phyloP scores from a whole-genome alignment of 2,329 filamentous ascomycete species.

The Aureobasidium zeae region DNA sequence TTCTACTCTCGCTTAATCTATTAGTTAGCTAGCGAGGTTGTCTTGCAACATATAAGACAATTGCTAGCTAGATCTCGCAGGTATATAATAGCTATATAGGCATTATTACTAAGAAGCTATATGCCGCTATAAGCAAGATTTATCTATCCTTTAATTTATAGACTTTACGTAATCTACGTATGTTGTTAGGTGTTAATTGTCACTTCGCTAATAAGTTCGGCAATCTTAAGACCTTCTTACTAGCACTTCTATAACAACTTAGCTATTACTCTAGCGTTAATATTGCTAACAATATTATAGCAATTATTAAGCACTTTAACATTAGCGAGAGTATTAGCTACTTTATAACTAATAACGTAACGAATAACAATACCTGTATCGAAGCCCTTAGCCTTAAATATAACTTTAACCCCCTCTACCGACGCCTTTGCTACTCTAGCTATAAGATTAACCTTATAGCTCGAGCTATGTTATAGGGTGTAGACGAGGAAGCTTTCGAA shows the following conservation, averaged over 20 bases:
- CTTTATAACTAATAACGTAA: too few relatives aligned
- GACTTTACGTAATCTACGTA: neutral
- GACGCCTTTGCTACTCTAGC: neutral
- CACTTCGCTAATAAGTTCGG: conserved; percentile 2
- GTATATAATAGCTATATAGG: neutral
- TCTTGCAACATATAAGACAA: neutral
- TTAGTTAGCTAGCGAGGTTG: neutral
- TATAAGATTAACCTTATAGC: neutral
- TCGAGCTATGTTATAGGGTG: neutral
- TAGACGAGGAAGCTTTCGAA: neutral
- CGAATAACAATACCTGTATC: too few relatives aligned
- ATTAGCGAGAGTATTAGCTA: too few relatives aligned
- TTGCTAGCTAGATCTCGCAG: neutral
- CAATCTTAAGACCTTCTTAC: neutral
- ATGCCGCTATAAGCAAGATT: neutral
- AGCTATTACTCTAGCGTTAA: neutral
- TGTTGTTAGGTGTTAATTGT: neutral
- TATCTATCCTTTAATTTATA: neutral
- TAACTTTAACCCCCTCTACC: neutral
- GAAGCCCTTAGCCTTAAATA: neutral
- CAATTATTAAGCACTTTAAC: too few relatives aligned
- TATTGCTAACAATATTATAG: neutral
- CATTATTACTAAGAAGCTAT: neutral
- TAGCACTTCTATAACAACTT: neutral
- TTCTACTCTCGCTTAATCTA: neutral